Evolutionary conservation across 2,329 filamentous ascomycete genomes (phyloP), one percentile per base, ranked within the genome.

Genomic region (Pyrenophora seminiperda): DNA sequence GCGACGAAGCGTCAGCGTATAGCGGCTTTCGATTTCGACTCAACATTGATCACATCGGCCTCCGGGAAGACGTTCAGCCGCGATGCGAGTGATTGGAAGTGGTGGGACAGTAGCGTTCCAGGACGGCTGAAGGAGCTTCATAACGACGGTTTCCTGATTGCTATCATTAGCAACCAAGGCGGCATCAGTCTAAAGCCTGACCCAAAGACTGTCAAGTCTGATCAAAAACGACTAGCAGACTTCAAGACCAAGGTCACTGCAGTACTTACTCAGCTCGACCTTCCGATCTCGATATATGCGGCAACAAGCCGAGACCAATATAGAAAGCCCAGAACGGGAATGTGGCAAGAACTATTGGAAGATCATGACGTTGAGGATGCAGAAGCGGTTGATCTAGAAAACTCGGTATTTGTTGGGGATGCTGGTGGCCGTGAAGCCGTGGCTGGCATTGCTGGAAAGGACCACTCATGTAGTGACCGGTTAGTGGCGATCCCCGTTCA

Each of bases 401-500:
- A 79, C 3, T 95, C 90, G 18, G 79, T 97, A 56, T 97, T 96
- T 68, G 86, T 99, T 36, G 94, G 94, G 36, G 94, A 99, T 76
- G 94, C 94, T 40, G 84, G 81, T 44, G 84, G 67, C 66, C 77
- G 58, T 3, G 63, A 66, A 77, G 84, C 56, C 57, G 66, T 67
- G 31, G 61, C 70, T 57, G 70, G 62, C 68, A 67, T 57, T 63
- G 69, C 56, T 71, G 74, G 47, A 32, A 81, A 81, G 46, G 83
- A 87, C 69, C 79, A 86, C 74, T 82, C 83, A 13, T 79, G 77
- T 64, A 81, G 78, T 10, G 84, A 87, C 71, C 78, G 82, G 81
- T 83, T 65, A 37, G 66, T 54, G 56, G 27, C 59, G 39, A 33
- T 47, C 40, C 32, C 47, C 20, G 40, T 17, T 31, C 42, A n/a